Evolutionary conservation across 2,329 filamentous ascomycete genomes (phyloP).

Genomic region (Sporothrix inflata): DNA sequence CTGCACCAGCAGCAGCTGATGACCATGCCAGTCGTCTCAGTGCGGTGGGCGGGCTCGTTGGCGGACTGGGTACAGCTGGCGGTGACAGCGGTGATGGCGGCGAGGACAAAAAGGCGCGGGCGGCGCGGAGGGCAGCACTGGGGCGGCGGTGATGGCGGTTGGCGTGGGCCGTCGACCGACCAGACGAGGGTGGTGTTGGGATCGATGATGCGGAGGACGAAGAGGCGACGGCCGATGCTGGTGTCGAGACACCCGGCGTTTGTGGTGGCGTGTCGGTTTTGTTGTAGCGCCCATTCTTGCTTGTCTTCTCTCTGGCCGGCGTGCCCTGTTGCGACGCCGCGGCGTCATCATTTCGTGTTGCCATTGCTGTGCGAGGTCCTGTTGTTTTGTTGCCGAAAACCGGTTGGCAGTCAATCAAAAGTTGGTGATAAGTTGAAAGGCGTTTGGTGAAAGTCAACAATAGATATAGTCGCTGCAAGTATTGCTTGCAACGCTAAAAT

Average conservation of each 20-base stretch:
- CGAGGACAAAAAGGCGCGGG: not conserved
- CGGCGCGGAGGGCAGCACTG: not conserved
- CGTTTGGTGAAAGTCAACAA: not conserved
- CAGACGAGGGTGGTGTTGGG: not conserved
- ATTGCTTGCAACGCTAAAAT: too few relatives aligned
- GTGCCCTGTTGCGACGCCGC: not conserved
- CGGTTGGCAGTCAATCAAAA: too few relatives aligned
- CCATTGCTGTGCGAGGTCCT: too few relatives aligned
- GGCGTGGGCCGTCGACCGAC: not conserved
- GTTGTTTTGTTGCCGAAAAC: too few relatives aligned
- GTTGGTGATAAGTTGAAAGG: too few relatives aligned
- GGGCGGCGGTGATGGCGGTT: not conserved
- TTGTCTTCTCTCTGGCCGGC: not conserved
- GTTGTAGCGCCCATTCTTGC: not conserved
- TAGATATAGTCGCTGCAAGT: too few relatives aligned
- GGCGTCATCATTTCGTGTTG: not conserved
- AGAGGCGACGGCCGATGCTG: too few relatives aligned
- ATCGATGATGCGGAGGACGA: not conserved
- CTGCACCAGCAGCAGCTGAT: not conserved
- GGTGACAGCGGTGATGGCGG: not conserved
- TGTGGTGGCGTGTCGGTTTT: not conserved
- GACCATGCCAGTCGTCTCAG: not conserved
- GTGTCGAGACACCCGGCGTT: not conserved
- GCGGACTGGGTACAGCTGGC: constrained; percentile 6
- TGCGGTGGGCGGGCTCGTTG: not conserved